phyloP scores from a whole-genome alignment of 23 red algal species.

The Chondrus crispus region DNA sequence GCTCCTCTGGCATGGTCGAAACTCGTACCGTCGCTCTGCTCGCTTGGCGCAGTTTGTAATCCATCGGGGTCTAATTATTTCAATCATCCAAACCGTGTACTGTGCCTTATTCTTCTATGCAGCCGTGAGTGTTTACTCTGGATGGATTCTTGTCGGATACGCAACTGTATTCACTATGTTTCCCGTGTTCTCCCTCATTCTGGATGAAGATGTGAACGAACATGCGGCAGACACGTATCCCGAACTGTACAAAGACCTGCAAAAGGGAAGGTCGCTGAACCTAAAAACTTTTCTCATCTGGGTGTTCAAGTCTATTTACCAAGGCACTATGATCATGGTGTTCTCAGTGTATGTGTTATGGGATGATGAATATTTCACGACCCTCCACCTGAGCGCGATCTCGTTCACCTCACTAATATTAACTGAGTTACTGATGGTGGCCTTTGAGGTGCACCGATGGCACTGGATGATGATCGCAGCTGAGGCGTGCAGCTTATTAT shows the following conservation, averaged over 20 bases:
- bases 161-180: constrained; percentile 98
- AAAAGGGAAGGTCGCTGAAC: constrained; percentile 93
- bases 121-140: constrained; percentile 87
- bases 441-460: constrained; percentile 85
- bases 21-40: constrained; percentile 89
- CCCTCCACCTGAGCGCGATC: constrained; percentile 75
- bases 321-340: constrained; percentile 95
- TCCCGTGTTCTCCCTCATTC: constrained; percentile 88
- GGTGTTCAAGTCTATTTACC: constrained; percentile 96
- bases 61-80: constrained; percentile 95
- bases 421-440: constrained; percentile 93
- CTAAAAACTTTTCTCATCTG: constrained; percentile 86
- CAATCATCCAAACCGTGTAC: constrained; percentile 89
- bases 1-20: constrained; percentile 95
- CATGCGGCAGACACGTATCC: constrained; percentile 88
- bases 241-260: constrained; percentile 94
- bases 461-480: constrained; percentile 86
- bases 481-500: constrained; percentile 71
- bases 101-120: constrained; percentile 96
- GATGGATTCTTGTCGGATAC: constrained; percentile 94
- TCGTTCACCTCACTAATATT: constrained; percentile 94
- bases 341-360: constrained; percentile 95
- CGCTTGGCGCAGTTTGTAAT: constrained; percentile 97
- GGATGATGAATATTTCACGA: constrained; percentile 96
- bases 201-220: constrained; percentile 88